Evolutionary conservation across 1,284 basidiomycete genomes (phyloP).

Genomic region (Serendipita sp.): DNA sequence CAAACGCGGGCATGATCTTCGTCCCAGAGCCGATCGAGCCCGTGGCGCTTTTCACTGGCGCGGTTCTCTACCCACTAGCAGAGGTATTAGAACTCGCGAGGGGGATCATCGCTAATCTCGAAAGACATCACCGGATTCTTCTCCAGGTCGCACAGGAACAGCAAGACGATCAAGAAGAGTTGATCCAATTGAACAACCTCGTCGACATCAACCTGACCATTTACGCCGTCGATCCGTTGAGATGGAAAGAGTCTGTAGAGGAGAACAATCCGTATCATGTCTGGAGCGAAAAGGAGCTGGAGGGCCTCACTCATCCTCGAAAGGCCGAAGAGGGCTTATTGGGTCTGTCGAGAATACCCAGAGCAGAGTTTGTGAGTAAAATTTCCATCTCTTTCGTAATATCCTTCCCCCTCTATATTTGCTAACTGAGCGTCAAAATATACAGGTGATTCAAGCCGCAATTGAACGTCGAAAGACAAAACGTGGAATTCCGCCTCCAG

Average conservation of each 20-base stretch:
- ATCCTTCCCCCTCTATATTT: not conserved
- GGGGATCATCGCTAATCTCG: not conserved
- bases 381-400: not conserved
- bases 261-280: not conserved
- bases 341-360: not conserved
- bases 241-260: not conserved
- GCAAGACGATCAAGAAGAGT: not conserved
- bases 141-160: not conserved
- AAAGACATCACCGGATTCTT: not conserved
- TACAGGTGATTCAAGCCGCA: not conserved
- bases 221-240: not conserved
- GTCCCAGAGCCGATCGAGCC: not conserved
- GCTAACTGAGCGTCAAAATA: not conserved
- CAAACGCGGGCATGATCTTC: not conserved
- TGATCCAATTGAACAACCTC: not conserved
- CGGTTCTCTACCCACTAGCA: not conserved
- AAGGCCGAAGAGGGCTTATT: conserved; percentile 2
- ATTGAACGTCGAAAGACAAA: not conserved
- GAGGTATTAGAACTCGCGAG: not conserved
- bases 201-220: conserved; percentile 1
- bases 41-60: not conserved
- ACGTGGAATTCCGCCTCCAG: not conserved
- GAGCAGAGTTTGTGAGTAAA: not conserved
- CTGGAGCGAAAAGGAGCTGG: not conserved
- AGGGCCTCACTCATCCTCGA: not conserved